Percentiles rank a stretch among this genome's conserved stretches.
phyloP scores from a whole-genome alignment of 78 protist genomes.

The slime mould (Dictyostelium discoideum) region DNA sequence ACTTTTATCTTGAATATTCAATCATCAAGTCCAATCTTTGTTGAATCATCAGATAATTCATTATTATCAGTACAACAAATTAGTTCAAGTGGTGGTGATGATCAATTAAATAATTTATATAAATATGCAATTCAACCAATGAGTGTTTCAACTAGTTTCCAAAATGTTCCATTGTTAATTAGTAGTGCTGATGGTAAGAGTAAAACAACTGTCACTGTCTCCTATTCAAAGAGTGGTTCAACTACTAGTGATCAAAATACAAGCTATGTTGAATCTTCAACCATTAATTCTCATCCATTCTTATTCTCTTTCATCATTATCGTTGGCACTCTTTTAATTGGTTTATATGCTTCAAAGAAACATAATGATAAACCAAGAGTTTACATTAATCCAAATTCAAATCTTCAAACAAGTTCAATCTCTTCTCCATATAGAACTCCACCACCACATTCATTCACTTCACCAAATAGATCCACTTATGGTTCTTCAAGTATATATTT shows the following conservation, averaged over 20 bases:
- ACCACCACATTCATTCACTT: conserved; percentile 23
- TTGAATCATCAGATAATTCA: conserved; percentile 50
- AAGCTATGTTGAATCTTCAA: background rate
- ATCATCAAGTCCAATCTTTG: conserved; percentile 14
- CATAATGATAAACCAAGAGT: conserved; percentile 19
- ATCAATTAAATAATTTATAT: background rate
- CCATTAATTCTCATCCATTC: background rate
- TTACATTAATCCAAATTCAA: background rate
- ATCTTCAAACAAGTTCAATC: background rate
- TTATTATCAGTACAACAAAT: conserved; percentile 27
- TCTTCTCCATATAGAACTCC: conserved; percentile 37
- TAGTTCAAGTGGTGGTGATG: background rate
- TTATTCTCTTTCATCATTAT: background rate
- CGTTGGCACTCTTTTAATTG: background rate
- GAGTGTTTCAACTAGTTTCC: background rate
- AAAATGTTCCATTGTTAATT: conserved; percentile 31
- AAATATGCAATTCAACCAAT: conserved; percentile 25
- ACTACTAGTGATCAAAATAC: background rate
- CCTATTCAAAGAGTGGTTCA: conserved; percentile 13
- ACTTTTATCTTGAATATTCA: conserved; percentile 2
- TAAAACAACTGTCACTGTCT: background rate
- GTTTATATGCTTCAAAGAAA: background rate
- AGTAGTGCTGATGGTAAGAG: conserved; percentile 32
- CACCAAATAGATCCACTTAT: conserved; percentile 31
- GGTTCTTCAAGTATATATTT: conserved; percentile 18